Conservation (phyloP, 768 basidiomycete species). For the Clavulina sp. region DNA sequence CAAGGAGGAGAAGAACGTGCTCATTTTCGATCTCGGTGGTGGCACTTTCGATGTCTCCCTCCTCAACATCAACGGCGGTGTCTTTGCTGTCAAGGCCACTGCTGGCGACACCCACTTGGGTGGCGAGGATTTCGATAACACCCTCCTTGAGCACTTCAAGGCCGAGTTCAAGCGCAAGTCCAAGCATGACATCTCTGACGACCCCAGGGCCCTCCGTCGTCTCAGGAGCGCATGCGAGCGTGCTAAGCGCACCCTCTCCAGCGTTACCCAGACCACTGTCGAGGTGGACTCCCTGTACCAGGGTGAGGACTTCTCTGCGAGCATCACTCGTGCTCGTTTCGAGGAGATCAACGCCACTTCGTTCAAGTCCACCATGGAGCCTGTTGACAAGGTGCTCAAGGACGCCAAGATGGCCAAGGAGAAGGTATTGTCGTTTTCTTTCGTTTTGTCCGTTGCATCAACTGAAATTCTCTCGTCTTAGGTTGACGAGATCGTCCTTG, state of each 20-base stretch:
- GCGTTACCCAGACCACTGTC: slow-evolving; percentile 95
- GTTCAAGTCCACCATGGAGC: slow-evolving; percentile 96
- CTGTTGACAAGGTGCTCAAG: slow-evolving; percentile 97
- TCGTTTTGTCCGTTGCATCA: background rate
- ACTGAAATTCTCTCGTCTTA: slow-evolving; percentile 14
- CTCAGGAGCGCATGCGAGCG: slow-evolving; percentile 96
- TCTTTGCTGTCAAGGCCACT: slow-evolving; percentile 98
- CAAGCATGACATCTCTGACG: slow-evolving; percentile 92
- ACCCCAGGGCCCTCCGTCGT: slow-evolving; percentile 91
- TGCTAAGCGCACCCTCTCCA: slow-evolving; percentile 97
- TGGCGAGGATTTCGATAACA: slow-evolving; percentile 99
- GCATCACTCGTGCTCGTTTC: slow-evolving; percentile 98
- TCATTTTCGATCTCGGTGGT: slow-evolving; percentile 99
- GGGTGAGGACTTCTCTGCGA: slow-evolving; percentile 97
- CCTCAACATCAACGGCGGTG: slow-evolving; percentile 92
- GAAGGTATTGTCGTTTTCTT: slow-evolving; percentile 28
- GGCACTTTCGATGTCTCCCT: slow-evolving; percentile 99
- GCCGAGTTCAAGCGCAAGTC: slow-evolving; percentile 97
- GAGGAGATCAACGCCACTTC: slow-evolving; percentile 93
- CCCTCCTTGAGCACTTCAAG: slow-evolving; percentile 96
- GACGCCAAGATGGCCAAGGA: slow-evolving; percentile 96
- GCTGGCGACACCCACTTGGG: slow-evolving; percentile 99
- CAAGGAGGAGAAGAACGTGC: slow-evolving; percentile 89
- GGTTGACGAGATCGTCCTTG: slow-evolving; percentile 98
- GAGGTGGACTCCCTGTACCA: slow-evolving; percentile 98